Conservation (phyloP, 768 basidiomycete species). For the Pleurotus djamor region DNA sequence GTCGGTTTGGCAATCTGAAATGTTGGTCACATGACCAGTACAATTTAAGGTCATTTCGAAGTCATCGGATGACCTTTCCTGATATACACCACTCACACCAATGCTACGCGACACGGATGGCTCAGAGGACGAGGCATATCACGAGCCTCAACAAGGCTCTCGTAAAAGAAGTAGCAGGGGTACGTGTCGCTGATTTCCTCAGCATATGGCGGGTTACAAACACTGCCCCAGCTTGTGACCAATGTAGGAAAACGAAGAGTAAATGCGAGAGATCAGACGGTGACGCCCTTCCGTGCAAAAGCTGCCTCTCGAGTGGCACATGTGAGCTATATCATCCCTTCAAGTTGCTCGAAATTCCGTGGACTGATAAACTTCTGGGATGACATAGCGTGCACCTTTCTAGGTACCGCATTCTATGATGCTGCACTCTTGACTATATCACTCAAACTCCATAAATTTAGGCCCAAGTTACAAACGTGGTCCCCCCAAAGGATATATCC, state of each 20-base stretch:
- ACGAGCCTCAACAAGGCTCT: constrained; percentile 36
- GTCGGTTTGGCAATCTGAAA: not conserved
- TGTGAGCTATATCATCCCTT: constrained; percentile 24
- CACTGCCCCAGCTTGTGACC: constrained; percentile 66
- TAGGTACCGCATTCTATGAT: constrained; percentile 33
- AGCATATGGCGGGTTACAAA: constrained; percentile 10
- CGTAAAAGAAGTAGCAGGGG: constrained; percentile 69
- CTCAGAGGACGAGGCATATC: constrained; percentile 53
- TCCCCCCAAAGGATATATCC: constrained; percentile 88
- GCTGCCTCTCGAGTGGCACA: constrained; percentile 55
- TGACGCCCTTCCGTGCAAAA: constrained; percentile 56
- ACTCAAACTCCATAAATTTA: constrained; percentile 18
- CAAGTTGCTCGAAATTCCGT: not conserved
- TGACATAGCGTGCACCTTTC: constrained; percentile 59
- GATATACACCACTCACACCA: constrained; percentile 12
- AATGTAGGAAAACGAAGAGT: constrained; percentile 85
- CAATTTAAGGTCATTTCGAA: not conserved
- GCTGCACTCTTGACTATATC: not conserved
- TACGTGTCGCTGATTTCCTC: constrained; percentile 18
- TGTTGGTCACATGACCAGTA: not conserved
- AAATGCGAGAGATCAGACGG: constrained; percentile 67
- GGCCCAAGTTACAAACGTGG: constrained; percentile 83
- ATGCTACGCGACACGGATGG: constrained; percentile 51
- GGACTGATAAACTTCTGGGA: not conserved
- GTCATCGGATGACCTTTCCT: constrained; percentile 15